Evolutionary conservation across 192 early-diverging fungal species (phyloP).

Genomic region (Backusella macrospora): DNA sequence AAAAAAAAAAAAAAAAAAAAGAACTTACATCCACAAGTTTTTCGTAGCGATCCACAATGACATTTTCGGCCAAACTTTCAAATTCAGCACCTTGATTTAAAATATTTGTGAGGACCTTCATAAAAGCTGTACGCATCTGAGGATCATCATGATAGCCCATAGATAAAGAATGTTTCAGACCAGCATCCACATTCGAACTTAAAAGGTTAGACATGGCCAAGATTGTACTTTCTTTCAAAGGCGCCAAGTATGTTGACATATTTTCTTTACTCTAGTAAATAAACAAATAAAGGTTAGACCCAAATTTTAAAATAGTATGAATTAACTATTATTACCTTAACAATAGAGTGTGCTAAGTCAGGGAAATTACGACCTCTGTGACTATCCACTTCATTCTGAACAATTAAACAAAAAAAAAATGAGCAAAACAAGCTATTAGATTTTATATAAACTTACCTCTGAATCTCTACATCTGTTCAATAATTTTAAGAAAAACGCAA

Average conservation of each 20-base stretch:
- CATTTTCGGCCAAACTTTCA: slow-evolving; percentile 76
- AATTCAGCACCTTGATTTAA: slow-evolving; percentile 88
- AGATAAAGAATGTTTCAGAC: slow-evolving; percentile 84
- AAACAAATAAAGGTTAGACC: not conserved
- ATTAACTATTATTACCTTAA: not conserved
- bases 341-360: not conserved
- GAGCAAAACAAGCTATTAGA: not conserved
- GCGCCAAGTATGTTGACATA: slow-evolving; percentile 58
- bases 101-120: slow-evolving; percentile 91
- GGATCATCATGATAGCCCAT: slow-evolving; percentile 93
- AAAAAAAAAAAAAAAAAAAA: slow-evolving; percentile 34
- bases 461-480: slow-evolving; percentile 65
- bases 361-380: not conserved
- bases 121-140: slow-evolving; percentile 86
- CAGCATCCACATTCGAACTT: slow-evolving; percentile 90
- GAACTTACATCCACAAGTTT: slow-evolving; percentile 71
- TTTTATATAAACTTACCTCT: slow-evolving; percentile 42
- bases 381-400: slow-evolving; percentile 7
- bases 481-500: slow-evolving; percentile 77
- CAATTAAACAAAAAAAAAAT: slow-evolving; percentile 4
- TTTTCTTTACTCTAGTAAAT: slow-evolving; percentile 23
- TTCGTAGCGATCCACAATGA: slow-evolving; percentile 75
- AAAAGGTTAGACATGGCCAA: slow-evolving; percentile 88
- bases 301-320: not conserved
- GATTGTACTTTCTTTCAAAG: slow-evolving; percentile 86